Conservation (phyloP, 2,329 filamentous ascomycete species). For the Alternaria ethzedia region DNA sequence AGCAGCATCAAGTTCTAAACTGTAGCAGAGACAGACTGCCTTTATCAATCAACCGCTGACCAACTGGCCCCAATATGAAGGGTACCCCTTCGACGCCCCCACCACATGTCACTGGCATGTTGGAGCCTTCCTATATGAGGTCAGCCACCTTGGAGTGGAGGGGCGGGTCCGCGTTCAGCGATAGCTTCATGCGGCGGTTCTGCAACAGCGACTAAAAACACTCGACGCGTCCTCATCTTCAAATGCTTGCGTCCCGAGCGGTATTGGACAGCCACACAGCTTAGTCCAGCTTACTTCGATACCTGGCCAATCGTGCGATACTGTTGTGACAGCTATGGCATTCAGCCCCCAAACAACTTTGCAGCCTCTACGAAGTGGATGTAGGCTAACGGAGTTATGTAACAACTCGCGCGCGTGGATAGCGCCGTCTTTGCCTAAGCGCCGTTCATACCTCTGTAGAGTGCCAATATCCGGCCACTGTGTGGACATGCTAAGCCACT, state of each 20-base stretch:
- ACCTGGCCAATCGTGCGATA: background rate
- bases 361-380: background rate
- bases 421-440: background rate
- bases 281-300: background rate
- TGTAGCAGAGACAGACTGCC: no score
- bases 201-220: background rate
- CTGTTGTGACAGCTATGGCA: background rate
- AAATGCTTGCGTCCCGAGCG: no score
- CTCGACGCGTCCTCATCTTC: background rate
- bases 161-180: background rate
- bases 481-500: background rate
- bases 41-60: no score
- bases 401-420: background rate
- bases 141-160: background rate
- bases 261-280: background rate
- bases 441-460: background rate
- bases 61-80: no score
- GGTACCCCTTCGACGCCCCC: no score
- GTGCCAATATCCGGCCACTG: background rate
- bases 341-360: background rate
- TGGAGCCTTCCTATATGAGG: background rate
- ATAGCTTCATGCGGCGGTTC: background rate
- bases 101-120: no score
- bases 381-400: background rate
- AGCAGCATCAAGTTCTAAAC: no score